Base-by-base conservation (phyloP, 331 rosid species). In the Rosa hybrid region DNA sequence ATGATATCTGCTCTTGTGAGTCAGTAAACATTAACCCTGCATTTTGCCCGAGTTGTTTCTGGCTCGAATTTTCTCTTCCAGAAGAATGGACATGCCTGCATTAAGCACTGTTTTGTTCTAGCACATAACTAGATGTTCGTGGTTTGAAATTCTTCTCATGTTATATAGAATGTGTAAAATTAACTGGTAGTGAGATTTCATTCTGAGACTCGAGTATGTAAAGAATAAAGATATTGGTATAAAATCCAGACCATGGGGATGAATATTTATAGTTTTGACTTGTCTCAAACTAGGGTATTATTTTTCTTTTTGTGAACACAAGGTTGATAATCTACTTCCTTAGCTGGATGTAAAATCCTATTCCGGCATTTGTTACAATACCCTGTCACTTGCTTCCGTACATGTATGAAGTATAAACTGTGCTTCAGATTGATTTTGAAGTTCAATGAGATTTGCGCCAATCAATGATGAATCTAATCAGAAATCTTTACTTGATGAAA, bases 31-130 rank as follows among this genome's bases (percentile, higher is more conserved):
- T 13, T 23, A 76, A 30, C 56, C 56, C 3, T 77, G 48, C n/a
- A 13, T 74, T 42, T 64, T 74, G 56, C 14, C 49, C 11, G 44
- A 46, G 0, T 20, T n/a, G 44, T 30, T 5, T 60, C 71, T 25
- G 27, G 72, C 68, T 20, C 21, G 54, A 67, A 4, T 44, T 45
- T 45, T 38, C 21, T 46, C 50, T 41, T 41, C 63, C 69, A 67
- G 67, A 80, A 60, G 73, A 78, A 71, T 23, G 80, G 70, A 56
- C 20, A 44, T 14, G 64, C 62, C 42, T 82, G 86, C 78, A 65
- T 73, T 45, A 20, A 48, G 54, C 77, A 78, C n/a, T 38, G 39
- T 42, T 65, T 30, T 41, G 65, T 17, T 44, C n/a, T 25, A 63
- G 9, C 5, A 4, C 23, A n/a, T 34, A 41, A 34, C 25, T 8